phyloP scores from a whole-genome alignment of 768 basidiomycete species.

The Macrolepiota albuminosa region DNA sequence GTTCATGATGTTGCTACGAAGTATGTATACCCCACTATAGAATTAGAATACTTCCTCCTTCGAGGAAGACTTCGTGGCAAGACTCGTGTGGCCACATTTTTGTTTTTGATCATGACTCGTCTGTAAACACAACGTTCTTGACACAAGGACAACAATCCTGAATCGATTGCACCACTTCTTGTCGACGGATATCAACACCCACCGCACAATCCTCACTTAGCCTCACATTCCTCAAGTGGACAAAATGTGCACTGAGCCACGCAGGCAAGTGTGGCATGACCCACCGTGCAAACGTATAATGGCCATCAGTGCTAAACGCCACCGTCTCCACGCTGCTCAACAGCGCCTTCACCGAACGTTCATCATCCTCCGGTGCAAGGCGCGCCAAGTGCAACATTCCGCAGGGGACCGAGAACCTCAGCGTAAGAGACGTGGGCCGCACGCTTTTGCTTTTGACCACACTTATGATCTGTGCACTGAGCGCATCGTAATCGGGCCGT shows the following conservation, averaged over 20 bases:
- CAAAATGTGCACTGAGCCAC: slow-evolving; percentile 19
- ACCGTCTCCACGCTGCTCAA: slow-evolving; percentile 8
- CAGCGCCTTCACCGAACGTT: too few relatives aligned
- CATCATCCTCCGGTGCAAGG: not conserved
- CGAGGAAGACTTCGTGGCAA: not conserved
- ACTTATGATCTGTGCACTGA: slow-evolving; percentile 8
- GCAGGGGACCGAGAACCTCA: slow-evolving; percentile 16
- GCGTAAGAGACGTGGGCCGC: slow-evolving; percentile 4
- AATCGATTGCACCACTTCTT: slow-evolving; percentile 5
- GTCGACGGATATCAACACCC: not conserved
- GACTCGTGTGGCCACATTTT: not conserved
- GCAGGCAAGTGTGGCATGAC: slow-evolving; percentile 14
- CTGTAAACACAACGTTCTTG: slow-evolving; percentile 6
- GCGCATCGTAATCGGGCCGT: slow-evolving; percentile 12
- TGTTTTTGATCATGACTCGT: not conserved
- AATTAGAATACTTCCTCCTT: not conserved
- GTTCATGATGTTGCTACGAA: slow-evolving; percentile 5
- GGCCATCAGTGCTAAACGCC: slow-evolving; percentile 16
- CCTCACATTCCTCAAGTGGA: slow-evolving; percentile 10
- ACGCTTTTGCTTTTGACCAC: slow-evolving; percentile 1
- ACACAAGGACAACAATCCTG: slow-evolving; percentile 9
- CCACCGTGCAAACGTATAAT: slow-evolving; percentile 19
- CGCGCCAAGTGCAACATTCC: not conserved
- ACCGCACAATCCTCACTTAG: slow-evolving; percentile 15
- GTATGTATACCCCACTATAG: slow-evolving; percentile 8